These are phyloP conservation scores for Parafenestella ontariensis DNA, from an alignment of 2,329 filamentous ascomycete species.

Conservation along the genomic window DNA sequence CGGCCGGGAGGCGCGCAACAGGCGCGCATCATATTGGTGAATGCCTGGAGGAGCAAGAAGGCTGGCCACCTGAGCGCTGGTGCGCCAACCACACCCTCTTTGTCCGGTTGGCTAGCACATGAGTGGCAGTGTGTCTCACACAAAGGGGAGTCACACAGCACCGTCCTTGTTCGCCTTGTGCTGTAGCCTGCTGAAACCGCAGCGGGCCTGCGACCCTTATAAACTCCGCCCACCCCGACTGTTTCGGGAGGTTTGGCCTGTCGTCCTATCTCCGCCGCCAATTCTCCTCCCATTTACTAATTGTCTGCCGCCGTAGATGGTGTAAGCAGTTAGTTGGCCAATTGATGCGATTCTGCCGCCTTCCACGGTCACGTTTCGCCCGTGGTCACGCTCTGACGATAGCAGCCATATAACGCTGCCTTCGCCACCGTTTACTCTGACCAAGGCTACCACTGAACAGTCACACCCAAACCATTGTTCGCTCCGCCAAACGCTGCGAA, in stretches of 20 bases:
- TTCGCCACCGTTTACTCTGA: constrained; percentile 30
- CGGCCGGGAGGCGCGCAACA: constrained; percentile 31
- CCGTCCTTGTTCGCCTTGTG: constrained; percentile 33
- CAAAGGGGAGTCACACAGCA: constrained; percentile 29
- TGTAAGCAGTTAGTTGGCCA: constrained; percentile 36
- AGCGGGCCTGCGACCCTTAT: constrained; percentile 23
- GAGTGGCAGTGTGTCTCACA: constrained; percentile 31
- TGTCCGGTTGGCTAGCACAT: constrained; percentile 33
- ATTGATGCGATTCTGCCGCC: constrained; percentile 39
- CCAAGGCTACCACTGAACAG: constrained; percentile 19
- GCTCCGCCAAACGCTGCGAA: constrained; percentile 7
- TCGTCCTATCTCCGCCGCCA: constrained; percentile 38
- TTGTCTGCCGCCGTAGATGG: constrained; percentile 18
- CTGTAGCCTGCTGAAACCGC: constrained; percentile 35
- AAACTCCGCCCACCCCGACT: constrained; percentile 32
- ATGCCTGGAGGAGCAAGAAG: constrained; percentile 29
- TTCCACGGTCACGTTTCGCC: constrained; percentile 38
- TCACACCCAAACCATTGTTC: constrained; percentile 17
- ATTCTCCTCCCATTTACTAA: constrained; percentile 31
- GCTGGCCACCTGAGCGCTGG: constrained; percentile 25
- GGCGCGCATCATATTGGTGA: constrained; percentile 23
- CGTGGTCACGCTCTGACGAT: constrained; percentile 22
- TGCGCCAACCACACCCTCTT: constrained; percentile 37
- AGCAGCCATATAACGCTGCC: constrained; percentile 24
- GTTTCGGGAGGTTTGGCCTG: constrained; percentile 35